Evolutionary conservation across 2,329 filamentous ascomycete species (phyloP), one percentile per base, ranked within the genome.

Genomic region (Aspergillus sp.): DNA sequence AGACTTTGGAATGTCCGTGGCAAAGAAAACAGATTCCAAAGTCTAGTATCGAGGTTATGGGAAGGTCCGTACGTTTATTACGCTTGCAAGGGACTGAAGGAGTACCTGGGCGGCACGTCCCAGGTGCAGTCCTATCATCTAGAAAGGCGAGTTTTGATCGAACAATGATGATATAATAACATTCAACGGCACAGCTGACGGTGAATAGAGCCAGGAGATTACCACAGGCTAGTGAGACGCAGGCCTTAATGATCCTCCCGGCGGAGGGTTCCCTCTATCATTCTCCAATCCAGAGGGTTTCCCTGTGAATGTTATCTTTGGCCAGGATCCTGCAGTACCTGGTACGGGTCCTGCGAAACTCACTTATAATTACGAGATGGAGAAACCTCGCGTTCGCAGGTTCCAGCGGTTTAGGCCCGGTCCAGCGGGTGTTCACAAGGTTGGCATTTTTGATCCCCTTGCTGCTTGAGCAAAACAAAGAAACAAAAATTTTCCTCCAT

Each of bases 121-220:
- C 70, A 77, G 56, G 81, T 82, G 19, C 79, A 81, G 57, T 74
- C 68, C 9, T 71, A 73, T 1, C 80, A 82, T 17, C 67, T 82
- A 19, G 76, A 81, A 60, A 80, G 77, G 73, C 79, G 64, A 47
- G 60, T 38, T 28, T 28, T 4, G 6, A 7, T 28, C 25, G 4
- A 28, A 28, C 25, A 28, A 28, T 4, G 25, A 28, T 28, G 25
- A 28, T 28, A 19, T 19, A 19, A 19, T 19, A 2, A 19, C 2
- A 28, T 28, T 38, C 11, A 3, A 38, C 34, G 59, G 19, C 19
- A 19, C 19, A 19, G 19, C 19, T 19, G 19, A 56, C 9, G 38
- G 25, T 6, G 5, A 3, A 3, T n/a, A 72, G 68, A 60, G 49
- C 65, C 45, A 50, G 69, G 1, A 47, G 64, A n/a, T 64, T 77